Conservation (phyloP, 805 yeast genomes). For the Candida broadrunensis region DNA sequence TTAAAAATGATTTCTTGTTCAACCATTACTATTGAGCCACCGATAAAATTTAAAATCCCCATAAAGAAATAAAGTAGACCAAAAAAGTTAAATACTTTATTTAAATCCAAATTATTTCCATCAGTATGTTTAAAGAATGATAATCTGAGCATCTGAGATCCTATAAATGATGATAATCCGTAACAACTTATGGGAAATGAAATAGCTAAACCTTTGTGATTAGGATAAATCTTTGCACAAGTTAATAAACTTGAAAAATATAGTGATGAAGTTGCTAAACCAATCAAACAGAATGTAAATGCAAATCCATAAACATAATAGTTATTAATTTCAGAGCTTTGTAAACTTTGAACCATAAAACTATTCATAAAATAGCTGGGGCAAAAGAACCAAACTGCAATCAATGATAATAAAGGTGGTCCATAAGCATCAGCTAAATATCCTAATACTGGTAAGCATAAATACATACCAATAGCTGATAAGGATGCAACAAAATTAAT, state of each 20-base stretch:
- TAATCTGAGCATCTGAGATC: slow-evolving; percentile 57
- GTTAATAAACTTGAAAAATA: slow-evolving; percentile 71
- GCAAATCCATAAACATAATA: slow-evolving; percentile 28
- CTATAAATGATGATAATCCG: slow-evolving; percentile 77
- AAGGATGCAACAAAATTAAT: slow-evolving; percentile 71
- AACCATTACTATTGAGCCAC: slow-evolving; percentile 63
- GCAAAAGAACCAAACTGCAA: slow-evolving; percentile 58
- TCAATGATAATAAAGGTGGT: slow-evolving; percentile 63
- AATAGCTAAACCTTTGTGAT: slow-evolving; percentile 73
- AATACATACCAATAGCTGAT: slow-evolving; percentile 77
- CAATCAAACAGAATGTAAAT: slow-evolving; percentile 55
- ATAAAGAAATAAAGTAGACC: slow-evolving; percentile 51
- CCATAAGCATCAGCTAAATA: slow-evolving; percentile 84
- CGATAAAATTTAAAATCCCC: slow-evolving; percentile 59
- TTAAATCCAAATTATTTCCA: slow-evolving; percentile 39
- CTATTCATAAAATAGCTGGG: slow-evolving; percentile 59
- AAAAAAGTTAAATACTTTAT: slow-evolving; percentile 51
- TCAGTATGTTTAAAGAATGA: slow-evolving; percentile 27
- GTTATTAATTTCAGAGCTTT: background rate
- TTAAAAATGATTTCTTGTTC: slow-evolving; percentile 35
- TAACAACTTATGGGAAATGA: slow-evolving; percentile 86
- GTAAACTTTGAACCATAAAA: slow-evolving; percentile 14
- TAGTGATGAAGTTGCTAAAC: slow-evolving; percentile 69
- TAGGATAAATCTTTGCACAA: slow-evolving; percentile 83
- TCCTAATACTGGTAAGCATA: slow-evolving; percentile 80